Conservation (phyloP, 306 rosid species). For the Fragaria vesca region DNA sequence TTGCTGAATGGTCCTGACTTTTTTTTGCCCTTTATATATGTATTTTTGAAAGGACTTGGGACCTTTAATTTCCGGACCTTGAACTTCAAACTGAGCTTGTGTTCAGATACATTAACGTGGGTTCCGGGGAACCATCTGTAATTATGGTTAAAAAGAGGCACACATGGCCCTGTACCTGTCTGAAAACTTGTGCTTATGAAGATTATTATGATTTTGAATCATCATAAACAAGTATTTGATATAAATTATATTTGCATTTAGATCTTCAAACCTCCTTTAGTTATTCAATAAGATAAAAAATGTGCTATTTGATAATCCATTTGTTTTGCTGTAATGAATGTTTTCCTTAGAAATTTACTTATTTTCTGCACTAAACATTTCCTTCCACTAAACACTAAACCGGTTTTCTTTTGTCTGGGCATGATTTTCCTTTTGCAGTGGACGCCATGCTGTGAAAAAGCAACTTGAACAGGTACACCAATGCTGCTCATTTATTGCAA, state of each 20-base stretch:
- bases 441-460: conserved; percentile 88
- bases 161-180: background rate
- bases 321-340: background rate
- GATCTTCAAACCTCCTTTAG: background rate
- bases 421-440: conserved; percentile 46
- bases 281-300: background rate
- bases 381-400: conserved; percentile 4
- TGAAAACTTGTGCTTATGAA: background rate
- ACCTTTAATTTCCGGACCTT: background rate
- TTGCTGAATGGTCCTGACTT: background rate
- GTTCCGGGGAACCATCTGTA: background rate
- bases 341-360: background rate
- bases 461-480: conserved; percentile 79
- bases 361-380: background rate
- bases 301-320: background rate
- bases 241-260: background rate
- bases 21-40: no score
- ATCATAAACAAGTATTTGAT: background rate
- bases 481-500: conserved; percentile 25
- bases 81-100: background rate
- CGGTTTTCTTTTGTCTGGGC: background rate
- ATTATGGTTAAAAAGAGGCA: background rate
- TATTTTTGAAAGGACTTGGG: background rate
- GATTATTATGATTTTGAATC: background rate
- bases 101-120: no score